Conservation (phyloP, 176 grass and related monocot genomes). For the Lolium multiflorum region DNA sequence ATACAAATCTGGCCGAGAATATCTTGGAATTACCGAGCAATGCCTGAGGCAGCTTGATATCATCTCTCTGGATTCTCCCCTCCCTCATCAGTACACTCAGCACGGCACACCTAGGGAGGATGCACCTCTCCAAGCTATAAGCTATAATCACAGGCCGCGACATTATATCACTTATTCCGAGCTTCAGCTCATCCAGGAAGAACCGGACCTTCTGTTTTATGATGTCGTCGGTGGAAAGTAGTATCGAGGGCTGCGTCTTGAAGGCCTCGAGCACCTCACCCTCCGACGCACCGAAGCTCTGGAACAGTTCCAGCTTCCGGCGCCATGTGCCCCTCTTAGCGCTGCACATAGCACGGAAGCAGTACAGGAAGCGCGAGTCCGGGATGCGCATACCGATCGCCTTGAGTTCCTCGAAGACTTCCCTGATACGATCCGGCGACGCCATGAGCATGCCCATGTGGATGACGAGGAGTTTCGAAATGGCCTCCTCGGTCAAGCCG, state of each 20-base stretch:
- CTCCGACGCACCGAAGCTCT: slow-evolving; percentile 47
- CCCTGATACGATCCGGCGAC: slow-evolving; percentile 14
- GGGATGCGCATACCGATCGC: not conserved
- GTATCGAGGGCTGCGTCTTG: slow-evolving; percentile 36
- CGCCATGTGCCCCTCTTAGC: slow-evolving; percentile 29
- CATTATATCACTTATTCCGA: slow-evolving; percentile 28
- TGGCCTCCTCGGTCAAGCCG: slow-evolving; percentile 15
- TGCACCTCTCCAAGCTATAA: slow-evolving; percentile 55
- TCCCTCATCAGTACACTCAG: slow-evolving; percentile 50
- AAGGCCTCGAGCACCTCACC: slow-evolving; percentile 36
- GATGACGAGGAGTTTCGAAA: slow-evolving; percentile 31
- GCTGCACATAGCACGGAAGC: not conserved
- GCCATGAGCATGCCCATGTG: slow-evolving; percentile 15
- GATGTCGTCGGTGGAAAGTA: slow-evolving; percentile 21
- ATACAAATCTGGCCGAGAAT: slow-evolving; percentile 26
- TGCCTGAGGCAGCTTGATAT: not conserved
- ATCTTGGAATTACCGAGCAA: not conserved
- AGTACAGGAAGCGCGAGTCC: slow-evolving; percentile 24
- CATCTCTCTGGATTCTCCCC: slow-evolving; percentile 38
- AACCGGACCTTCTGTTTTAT: not conserved
- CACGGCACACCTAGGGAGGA: slow-evolving; percentile 52
- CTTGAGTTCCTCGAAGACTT: slow-evolving; percentile 47
- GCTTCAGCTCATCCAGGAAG: too few relatives aligned
- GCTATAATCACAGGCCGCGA: not conserved
- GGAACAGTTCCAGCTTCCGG: slow-evolving; percentile 50